Base-by-base conservation (phyloP, 2,329 filamentous ascomycete genomes). In the Graphiopsis chlorocephala region DNA sequence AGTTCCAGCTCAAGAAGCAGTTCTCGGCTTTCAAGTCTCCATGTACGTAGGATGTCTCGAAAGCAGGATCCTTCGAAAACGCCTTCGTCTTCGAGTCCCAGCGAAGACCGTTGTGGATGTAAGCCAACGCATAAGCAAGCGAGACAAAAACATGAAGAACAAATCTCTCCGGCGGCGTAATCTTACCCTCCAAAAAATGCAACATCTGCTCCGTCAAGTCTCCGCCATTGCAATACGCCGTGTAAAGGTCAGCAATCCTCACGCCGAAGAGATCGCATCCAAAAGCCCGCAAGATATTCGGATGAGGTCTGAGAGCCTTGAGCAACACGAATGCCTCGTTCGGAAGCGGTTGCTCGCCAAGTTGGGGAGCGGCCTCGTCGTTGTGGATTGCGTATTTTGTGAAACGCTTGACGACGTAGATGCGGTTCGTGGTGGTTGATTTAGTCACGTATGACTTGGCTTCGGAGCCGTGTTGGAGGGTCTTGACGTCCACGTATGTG, bases 41-140 rank as follows among this genome's bases (percentile, higher is more conserved):
- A 47, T 74, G 69, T 12, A 74, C 35, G 23, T 71, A 57, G 1
- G 64, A 12, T 1, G 31, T 26, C 23, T 68, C 7, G 33, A 58
- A 66, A 7, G 31, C 10, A 45, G 52, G 58, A 52, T 55, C 26
- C 67, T n/a, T 26, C 42, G 33, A 45, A 45, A 59, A 53, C 33
- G 23, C 23, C 23, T 59, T 58, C 6, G 31, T 17, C n/a, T 25
- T n/a, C 14, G 62, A 12, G 17, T 64, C 55, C 62, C 62, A 65
- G 20, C 55, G 45, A 20, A 64, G 63, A 23, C 72, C 71, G 15
- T 64, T n/a, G 48, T 75, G 73, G 4, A 74, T 25, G 63, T 67
- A 74, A 7, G 66, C 67, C 5, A 75, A 53, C 2, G 70, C 72
- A 17, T 70, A 60, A 53, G 68, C 63, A 65, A 76, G 67, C n/a